These are phyloP conservation scores for Acanthamoeba lugdunensis DNA, from an alignment of 208 protist genomes.

Conservation along the genomic window DNA sequence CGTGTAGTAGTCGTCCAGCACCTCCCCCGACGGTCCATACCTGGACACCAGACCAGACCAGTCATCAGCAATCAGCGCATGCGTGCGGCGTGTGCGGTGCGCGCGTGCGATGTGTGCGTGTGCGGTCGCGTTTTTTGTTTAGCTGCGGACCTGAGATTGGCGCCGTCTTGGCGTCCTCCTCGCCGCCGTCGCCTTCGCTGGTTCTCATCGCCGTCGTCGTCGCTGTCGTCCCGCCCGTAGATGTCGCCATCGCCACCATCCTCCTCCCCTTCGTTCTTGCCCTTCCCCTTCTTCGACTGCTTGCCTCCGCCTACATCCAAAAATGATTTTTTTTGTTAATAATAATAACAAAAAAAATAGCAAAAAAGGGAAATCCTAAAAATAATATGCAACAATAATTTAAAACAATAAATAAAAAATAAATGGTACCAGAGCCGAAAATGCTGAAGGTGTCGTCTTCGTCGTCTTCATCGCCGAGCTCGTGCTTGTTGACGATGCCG, in stretches of 20 bases:
- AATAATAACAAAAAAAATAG: no score
- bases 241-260: neutral
- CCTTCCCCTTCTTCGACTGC: neutral
- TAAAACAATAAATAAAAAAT: neutral
- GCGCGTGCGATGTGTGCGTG: no score
- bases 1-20: conserved; percentile 17
- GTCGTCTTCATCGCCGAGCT: neutral
- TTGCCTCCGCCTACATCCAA: no score
- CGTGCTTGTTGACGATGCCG: conserved; percentile 8
- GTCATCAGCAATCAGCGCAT: no score
- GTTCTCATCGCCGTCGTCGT: neutral
- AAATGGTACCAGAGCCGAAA: neutral
- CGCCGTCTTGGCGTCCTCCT: neutral
- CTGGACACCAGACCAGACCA: neutral
- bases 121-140: no score
- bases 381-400: no score
- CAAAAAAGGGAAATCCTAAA: neutral
- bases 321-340: no score
- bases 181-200: neutral
- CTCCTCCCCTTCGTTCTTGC: neutral
- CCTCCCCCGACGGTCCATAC: neutral
- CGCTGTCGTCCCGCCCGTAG: neutral
- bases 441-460: neutral
- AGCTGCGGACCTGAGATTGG: no score
- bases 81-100: no score